Percentiles rank a stretch among this genome's conserved stretches.
Conservation (phyloP, 2,329 filamentous ascomycete genomes). For the Stachybotrys chartarum region DNA sequence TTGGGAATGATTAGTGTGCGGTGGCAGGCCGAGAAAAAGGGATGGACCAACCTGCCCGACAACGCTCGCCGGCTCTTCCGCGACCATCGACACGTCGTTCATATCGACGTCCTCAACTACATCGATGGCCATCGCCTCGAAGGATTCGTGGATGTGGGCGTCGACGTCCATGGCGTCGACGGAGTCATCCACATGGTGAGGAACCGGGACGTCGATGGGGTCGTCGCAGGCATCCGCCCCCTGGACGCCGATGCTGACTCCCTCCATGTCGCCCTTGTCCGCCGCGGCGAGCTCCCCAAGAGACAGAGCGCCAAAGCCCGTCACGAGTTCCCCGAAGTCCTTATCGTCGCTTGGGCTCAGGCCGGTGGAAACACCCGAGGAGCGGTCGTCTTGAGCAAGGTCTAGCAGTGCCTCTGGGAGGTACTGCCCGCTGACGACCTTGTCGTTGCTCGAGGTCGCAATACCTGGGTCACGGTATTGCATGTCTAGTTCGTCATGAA, state of each 20-base stretch:
- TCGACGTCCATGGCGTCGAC: not conserved
- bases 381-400: not conserved
- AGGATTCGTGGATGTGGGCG: not conserved
- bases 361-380: not conserved
- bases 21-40: not conserved
- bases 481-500: not conserved
- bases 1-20: not conserved
- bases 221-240: not conserved
- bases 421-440: not conserved
- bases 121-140: not conserved
- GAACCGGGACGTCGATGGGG: not conserved
- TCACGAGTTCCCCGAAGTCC: not conserved
- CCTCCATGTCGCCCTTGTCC: not conserved
- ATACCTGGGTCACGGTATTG: not conserved
- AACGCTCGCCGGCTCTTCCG: not conserved
- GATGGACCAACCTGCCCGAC: not conserved
- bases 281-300: not conserved
- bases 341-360: not conserved
- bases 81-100: not conserved
- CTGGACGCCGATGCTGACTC: not conserved
- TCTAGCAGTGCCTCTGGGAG: not conserved
- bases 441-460: not conserved
- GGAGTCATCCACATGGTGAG: not conserved
- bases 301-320: not conserved
- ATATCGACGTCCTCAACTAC: not conserved